Evolutionary conservation across 2,329 filamentous ascomycete genomes (phyloP), one percentile per base, ranked within the genome.

Genomic region (Alternaria gansuensis): DNA sequence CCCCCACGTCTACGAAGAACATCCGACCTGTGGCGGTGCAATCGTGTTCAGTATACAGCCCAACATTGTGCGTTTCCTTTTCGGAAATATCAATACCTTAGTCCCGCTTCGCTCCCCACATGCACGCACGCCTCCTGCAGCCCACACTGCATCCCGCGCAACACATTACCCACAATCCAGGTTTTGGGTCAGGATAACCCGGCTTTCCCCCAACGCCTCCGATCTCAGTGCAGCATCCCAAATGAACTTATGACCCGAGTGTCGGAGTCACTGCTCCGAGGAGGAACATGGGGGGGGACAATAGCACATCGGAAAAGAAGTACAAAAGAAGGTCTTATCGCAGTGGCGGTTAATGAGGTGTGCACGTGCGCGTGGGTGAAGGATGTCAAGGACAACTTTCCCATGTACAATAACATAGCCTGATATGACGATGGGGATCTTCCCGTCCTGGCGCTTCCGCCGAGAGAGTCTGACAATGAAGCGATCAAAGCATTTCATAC

Each of bases 1-100:
- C 11, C 17, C 21, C 31, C 44, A 26, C 26, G 31, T 36, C 29
- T 48, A 14, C 8, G 13, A 17, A 50, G 33, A 23, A 23, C 33
- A 34, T 23, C 28, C 11, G 23, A 53, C 17, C 41, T 63, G 60
- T 63, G 54, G 54, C 60, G 51, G 54, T 56, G 60, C 58, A 40
- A 11, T 23, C 45, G 8, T 49, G 57, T 54, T 43, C 51, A 17
- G 26, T 31, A 24, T 43, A 21, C 28, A 33, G 13, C 5, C 46
- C 17, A 17, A 36, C 34, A 36, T 36, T 9, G 13, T 36, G 45
- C 50, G 36, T 51, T 51, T 40, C 17, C 48, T 52, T 56, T 56
- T 52, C 11, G 34, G 26, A 28, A 21, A 21, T 29, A 37, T 36
- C 46, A 56, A 56, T 56, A 56, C 46, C 33, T 52, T 51, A 40